Evolutionary conservation across 306 rosid genomes (phyloP).

Genomic region (Chamaecrista fasciculata): DNA sequence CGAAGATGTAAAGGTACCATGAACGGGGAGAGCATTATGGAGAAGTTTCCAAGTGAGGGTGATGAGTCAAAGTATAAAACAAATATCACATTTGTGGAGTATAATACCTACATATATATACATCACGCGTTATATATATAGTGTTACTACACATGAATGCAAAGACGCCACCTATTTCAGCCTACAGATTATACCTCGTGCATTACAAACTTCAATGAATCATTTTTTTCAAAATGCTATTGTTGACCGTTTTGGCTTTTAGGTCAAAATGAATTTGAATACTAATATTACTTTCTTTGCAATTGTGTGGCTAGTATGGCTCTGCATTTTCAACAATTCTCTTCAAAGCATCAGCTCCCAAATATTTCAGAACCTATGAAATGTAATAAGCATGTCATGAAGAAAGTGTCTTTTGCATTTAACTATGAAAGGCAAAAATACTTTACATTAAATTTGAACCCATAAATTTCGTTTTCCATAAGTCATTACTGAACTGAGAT

Average conservation of each 20-base stretch:
- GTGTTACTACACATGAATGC: conserved; percentile 1
- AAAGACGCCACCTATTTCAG: background rate
- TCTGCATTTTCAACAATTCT: conserved; percentile 47
- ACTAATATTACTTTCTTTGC: conserved; percentile 4
- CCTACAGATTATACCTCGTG: background rate
- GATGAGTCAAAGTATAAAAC: too few relatives aligned
- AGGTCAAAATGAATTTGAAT: background rate
- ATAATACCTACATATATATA: too few relatives aligned
- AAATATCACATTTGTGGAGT: too few relatives aligned
- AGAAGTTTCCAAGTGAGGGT: too few relatives aligned
- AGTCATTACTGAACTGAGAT: background rate
- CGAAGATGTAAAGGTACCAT: too few relatives aligned
- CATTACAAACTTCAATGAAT: background rate
- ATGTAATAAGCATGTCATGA: conserved; percentile 1
- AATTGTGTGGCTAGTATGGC: conserved; percentile 28
- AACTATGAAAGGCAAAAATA: conserved; percentile 5
- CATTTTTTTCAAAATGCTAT: background rate
- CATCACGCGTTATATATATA: too few relatives aligned
- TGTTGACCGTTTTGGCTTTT: too few relatives aligned
- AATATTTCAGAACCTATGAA: conserved; percentile 41
- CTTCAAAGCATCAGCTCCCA: conserved; percentile 52
- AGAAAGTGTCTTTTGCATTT: background rate
- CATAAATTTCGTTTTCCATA: conserved; percentile 23
- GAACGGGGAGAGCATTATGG: too few relatives aligned
- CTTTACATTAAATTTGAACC: background rate